These are phyloP conservation scores for Passiflora organensis DNA, from an alignment of 345 rosid genomes.

Conservation along the genomic window DNA sequence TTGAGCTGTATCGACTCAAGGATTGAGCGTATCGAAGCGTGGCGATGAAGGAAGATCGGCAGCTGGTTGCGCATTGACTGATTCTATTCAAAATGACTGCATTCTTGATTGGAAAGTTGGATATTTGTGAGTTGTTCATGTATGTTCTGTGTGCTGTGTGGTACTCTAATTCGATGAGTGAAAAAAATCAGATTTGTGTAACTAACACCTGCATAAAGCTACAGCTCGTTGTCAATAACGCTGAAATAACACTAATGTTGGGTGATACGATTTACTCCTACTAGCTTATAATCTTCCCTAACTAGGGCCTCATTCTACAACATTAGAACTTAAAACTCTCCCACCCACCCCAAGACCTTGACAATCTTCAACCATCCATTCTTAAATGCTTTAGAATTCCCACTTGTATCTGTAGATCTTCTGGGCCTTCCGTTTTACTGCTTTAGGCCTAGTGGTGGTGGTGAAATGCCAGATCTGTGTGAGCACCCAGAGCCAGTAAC, in stretches of 20 bases:
- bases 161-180: slow-evolving; percentile 15
- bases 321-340: too few relatives aligned
- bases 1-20: slow-evolving; percentile 58
- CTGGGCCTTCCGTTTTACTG: too few relatives aligned
- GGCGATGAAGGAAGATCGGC: slow-evolving; percentile 30
- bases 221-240: slow-evolving; percentile 3
- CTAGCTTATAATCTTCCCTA: not conserved
- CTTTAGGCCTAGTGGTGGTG: not conserved
- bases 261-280: too few relatives aligned
- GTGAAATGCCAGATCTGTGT: too few relatives aligned
- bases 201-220: slow-evolving; percentile 19
- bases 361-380: too few relatives aligned
- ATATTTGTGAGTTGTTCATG: slow-evolving; percentile 19
- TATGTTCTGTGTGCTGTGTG: slow-evolving; percentile 23
- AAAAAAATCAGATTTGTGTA: slow-evolving; percentile 3
- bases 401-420: too few relatives aligned
- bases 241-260: slow-evolving; percentile 10
- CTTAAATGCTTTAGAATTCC: too few relatives aligned
- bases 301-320: too few relatives aligned
- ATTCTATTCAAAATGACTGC: slow-evolving; percentile 4
- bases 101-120: slow-evolving; percentile 13
- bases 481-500: not conserved
- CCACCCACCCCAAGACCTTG: too few relatives aligned
- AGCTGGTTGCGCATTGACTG: slow-evolving; percentile 1
- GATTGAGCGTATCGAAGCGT: slow-evolving; percentile 45